Conservation (phyloP, 2,329 filamentous ascomycete genomes). For the Trichocomaceae sp. region DNA sequence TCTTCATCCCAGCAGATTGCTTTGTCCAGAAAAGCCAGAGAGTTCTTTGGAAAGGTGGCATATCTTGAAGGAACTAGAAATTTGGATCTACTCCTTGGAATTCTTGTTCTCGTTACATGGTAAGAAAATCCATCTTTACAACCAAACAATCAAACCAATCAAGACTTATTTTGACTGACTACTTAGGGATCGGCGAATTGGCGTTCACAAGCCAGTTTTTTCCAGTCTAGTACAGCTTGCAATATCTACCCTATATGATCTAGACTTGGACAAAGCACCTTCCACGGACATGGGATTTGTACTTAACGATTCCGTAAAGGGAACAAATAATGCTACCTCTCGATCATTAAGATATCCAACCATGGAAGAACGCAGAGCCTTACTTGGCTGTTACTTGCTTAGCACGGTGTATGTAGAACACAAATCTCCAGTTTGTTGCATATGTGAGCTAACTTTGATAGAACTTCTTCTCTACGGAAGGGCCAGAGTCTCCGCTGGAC, state of each 20-base stretch:
- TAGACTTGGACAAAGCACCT: not conserved
- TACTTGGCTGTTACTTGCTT: slow-evolving; percentile 8
- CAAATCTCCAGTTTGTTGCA: not conserved
- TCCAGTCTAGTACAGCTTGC: slow-evolving; percentile 4
- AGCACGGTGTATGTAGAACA: slow-evolving; percentile 1
- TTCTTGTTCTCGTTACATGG: slow-evolving; percentile 6
- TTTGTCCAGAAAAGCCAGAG: not conserved
- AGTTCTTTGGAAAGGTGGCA: not conserved
- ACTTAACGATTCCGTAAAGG: slow-evolving; percentile 2
- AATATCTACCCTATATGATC: not conserved
- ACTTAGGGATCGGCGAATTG: slow-evolving; percentile 1
- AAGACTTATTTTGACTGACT: not conserved
- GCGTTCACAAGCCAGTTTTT: not conserved
- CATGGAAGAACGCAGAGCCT: slow-evolving; percentile 5
- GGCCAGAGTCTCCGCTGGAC: slow-evolving; percentile 7
- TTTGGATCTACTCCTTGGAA: not conserved
- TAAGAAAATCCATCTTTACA: not conserved
- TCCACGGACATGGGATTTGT: not conserved
- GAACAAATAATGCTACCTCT: not conserved
- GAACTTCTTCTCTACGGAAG: not conserved
- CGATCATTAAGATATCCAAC: not conserved
- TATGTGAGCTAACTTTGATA: not conserved
- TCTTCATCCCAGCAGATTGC: not conserved
- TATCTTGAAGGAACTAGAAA: slow-evolving; percentile 1
- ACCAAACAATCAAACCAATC: not conserved